These are phyloP conservation scores for Alternaria solani DNA, from an alignment of 2,329 filamentous ascomycete species.

Conservation along the genomic window DNA sequence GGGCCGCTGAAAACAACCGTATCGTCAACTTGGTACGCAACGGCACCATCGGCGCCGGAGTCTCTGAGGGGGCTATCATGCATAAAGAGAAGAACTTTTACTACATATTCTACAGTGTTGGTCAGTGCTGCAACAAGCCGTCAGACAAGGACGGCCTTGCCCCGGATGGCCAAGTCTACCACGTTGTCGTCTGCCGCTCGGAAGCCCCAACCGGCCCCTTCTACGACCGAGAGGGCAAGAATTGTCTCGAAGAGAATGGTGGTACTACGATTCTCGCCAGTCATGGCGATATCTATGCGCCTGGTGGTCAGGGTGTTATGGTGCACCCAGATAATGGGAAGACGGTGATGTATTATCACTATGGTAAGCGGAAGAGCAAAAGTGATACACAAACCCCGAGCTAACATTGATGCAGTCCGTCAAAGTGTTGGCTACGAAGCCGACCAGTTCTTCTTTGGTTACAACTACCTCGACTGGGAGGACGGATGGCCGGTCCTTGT, in stretches of 20 bases:
- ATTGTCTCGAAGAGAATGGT: conserved; percentile 60
- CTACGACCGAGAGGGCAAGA: conserved; percentile 37
- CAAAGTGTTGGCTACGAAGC: conserved; percentile 34
- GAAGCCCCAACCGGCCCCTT: conserved; percentile 60
- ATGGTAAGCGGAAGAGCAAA: conserved; percentile 24
- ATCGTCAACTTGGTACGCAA: conserved; percentile 32
- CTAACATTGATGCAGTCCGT: conserved; percentile 27
- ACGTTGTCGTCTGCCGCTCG: conserved; percentile 68
- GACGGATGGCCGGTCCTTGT: conserved; percentile 40
- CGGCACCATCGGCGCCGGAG: conserved; percentile 25
- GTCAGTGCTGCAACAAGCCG: conserved; percentile 65
- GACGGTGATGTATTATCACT: conserved; percentile 45
- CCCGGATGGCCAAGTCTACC: conserved; percentile 66
- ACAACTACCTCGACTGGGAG: conserved; percentile 42
- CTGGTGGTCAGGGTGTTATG: conserved; percentile 44
- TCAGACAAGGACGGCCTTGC: conserved; percentile 54
- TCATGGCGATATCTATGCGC: conserved; percentile 56
- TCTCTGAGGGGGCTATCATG: conserved; percentile 62
- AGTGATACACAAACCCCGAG: background rate
- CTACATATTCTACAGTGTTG: conserved; percentile 69
- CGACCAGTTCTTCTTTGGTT: conserved; percentile 40
- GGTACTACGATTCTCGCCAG: conserved; percentile 67
- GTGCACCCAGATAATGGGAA: conserved; percentile 23
- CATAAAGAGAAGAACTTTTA: conserved; percentile 61
- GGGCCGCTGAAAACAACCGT: conserved; percentile 6